Base-by-base conservation (phyloP, 495 filamentous ascomycete genomes). In the Xeromyces bisporus region DNA sequence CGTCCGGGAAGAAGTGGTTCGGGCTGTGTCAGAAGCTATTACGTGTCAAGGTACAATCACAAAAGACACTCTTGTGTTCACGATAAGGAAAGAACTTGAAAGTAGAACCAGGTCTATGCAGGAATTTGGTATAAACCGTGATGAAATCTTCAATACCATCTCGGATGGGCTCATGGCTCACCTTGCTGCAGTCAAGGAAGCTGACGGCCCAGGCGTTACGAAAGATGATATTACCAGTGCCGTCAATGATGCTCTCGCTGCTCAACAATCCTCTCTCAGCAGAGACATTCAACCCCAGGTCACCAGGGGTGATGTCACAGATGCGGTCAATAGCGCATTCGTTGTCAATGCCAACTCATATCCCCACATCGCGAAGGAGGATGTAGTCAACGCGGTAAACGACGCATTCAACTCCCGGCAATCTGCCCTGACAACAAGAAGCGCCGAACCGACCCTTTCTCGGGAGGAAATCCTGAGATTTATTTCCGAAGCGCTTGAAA, bases 401-500 rank as follows among this genome's bases (percentile, higher is more conserved):
- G 69, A 74, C 37, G 68, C 62, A 1, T 61, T 76, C 17, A 39
- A 50, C 15, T 41, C 45, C 33, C 67, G 60, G 39, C 56, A 62
- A n/a, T 55, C 57, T 2, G 50, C 50, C 9, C 29, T 58, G 3
- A 48, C 31, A 7, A 39, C 48, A 12, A 21, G 20, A 21, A 35
- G 35, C 17, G 34, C 43, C 15, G 34, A 44, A 31, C 50, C 46
- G 16, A 35, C 34, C n/a, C 40, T 65, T 15, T 66, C 66, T 3
- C 55, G 66, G 2, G 62, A 68, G 17, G 63, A 66, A 16, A 58
- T 77, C 6, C 37, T 75, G 17, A 57, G 57, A 34, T 69, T 69
- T 16, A 65, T 77, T 15, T 58, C 60, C 9, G 70, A 75, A 44
- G 69, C 63, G 6, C 51, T 77, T 21, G 58, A 62, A 16, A 60